A percentile compares a stretch with the other conserved stretches of the same genome.
These are phyloP conservation scores for Coemansia sp. DNA, from an alignment of 192 early-diverging fungal species.

Conservation along the genomic window DNA sequence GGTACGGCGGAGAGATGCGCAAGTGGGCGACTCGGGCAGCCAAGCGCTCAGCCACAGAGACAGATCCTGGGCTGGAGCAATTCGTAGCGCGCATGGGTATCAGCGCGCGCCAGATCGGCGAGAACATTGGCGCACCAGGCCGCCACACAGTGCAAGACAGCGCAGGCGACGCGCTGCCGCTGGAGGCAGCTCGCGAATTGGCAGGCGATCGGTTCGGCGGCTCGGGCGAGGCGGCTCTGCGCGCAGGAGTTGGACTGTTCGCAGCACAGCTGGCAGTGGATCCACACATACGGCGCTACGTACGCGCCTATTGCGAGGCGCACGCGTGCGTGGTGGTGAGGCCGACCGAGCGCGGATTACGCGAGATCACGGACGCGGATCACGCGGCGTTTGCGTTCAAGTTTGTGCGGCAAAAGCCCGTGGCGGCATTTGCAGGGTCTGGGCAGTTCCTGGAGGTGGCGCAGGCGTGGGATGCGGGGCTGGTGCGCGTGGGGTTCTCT, in stretches of 20 bases:
- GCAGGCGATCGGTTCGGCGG: slow-evolving; percentile 24
- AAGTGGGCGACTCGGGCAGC: slow-evolving; percentile 11
- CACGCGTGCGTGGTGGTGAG: slow-evolving; percentile 68
- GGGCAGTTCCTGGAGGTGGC: slow-evolving; percentile 76
- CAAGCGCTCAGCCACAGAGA: slow-evolving; percentile 43
- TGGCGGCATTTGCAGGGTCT: slow-evolving; percentile 60
- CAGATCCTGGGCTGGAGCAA: too few relatives aligned
- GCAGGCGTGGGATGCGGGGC: slow-evolving; percentile 67
- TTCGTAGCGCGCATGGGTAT: slow-evolving; percentile 55
- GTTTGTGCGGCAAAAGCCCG: slow-evolving; percentile 75
- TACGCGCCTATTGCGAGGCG: slow-evolving; percentile 68
- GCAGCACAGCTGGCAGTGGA: slow-evolving; percentile 75
- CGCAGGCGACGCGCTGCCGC: slow-evolving; percentile 5
- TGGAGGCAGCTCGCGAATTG: slow-evolving; percentile 26
- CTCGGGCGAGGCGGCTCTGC: slow-evolving; percentile 20
- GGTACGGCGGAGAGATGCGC: slow-evolving; percentile 47
- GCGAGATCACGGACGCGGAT: slow-evolving; percentile 65
- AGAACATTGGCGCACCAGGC: slow-evolving; percentile 55
- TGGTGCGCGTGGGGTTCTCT: slow-evolving; percentile 54
- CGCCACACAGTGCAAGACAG: slow-evolving; percentile 21
- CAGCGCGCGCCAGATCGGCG: slow-evolving; percentile 60
- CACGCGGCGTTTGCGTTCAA: slow-evolving; percentile 86
- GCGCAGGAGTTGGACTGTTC: slow-evolving; percentile 66
- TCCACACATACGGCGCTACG: slow-evolving; percentile 72
- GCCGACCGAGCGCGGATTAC: slow-evolving; percentile 77